Evolutionary conservation across 352 stramenopile genomes (phyloP), one percentile per base, ranked within the genome.

Genomic region (Phytopythium cucurbitacearum): DNA sequence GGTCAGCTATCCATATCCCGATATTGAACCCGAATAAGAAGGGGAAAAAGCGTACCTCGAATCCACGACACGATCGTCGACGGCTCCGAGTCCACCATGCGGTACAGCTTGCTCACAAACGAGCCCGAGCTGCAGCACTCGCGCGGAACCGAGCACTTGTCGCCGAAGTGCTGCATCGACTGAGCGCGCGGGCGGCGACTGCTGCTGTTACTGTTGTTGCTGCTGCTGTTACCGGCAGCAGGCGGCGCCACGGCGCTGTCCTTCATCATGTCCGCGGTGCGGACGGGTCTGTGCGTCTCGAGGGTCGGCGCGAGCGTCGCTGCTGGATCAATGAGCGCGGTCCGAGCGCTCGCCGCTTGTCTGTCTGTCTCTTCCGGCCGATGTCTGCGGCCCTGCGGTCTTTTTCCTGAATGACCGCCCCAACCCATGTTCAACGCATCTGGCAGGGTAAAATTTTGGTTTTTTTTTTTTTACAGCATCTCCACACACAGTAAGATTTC

Each of bases 51-150:
- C 61, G 38, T 43, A 80, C 71, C 73, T 60, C 78, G 74, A 60
- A 85, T 91, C 83, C 83, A 94, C 9, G 83, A 87, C 13, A 94
- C 83, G 53, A 94, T 91, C 9, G 75, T 74, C 40, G 80, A 77
- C 0, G 80, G 83, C 52, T 94, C 83, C 21, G 80, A 73, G 64
- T 94, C 83, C 28, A 94, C 79, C 83, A 94, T 94, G 52, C 80
- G 76, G 62, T 77, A 94, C 28, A 94, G 57, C 66, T 94, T 94
- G 59, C 76, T 91, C 40, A 94, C 83, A 61, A 94, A 94, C 10
- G 79, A 91, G 16, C 83, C 83, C 3, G 80, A 91, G 33, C 62
- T 80, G 59, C 63, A 81, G 55, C 73, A 84, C 48, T 84, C 73
- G 58, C 73, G 53, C 8, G 32, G 1, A 53, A 53, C 51, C 62